Evolutionary conservation across 768 basidiomycete species (phyloP), one percentile per base, ranked within the genome.

Genomic region (Naganishia vishniacii): DNA sequence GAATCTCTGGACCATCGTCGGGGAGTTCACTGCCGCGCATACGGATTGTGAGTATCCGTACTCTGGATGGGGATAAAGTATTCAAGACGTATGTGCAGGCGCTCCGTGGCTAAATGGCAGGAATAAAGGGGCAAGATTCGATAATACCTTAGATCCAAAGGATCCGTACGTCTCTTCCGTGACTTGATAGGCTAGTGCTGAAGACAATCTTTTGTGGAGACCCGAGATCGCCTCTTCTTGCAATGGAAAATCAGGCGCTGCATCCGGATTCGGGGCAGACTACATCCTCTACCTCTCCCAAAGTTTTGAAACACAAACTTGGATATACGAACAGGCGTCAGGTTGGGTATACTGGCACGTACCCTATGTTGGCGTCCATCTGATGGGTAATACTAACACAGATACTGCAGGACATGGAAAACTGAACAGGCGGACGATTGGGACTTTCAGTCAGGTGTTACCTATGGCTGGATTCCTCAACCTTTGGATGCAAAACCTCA

Each of bases 81-180:
- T 26, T 18, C 4, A 25, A 2, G 46, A 11, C 18, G 1, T 3
- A 0, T 0, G 3, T 28, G 18, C 28, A 65, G 64, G 88, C 70
- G 85, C 88, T 0, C 76, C 77, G 71, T 88, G 88, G 75, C 80
- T 95, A 48, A 93, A 93, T 68, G 91, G 91, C 3, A 84, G 89
- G 46, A 89, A 88, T 2, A 68, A 80, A 42, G 88, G 88, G 3
- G 81, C 86, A 5, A 80, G 86, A 44, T 86, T 83, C 68, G 85
- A 89, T 63, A 73, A 74, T 34, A 74, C 73, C 7, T 61, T 72
- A 16, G 64, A 61, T 34, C 66, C 62, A 34, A 26, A 46, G 12
- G 49, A 51, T n/a, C 51, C 37, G 48, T 41, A 31, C 8, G 31
- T 51, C 9, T 15, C 34, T 37, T 37, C 34, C 34, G 34, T 7